Base-by-base conservation (phyloP, 495 filamentous ascomycete genomes). In the Hypoxylon fragiforme region DNA sequence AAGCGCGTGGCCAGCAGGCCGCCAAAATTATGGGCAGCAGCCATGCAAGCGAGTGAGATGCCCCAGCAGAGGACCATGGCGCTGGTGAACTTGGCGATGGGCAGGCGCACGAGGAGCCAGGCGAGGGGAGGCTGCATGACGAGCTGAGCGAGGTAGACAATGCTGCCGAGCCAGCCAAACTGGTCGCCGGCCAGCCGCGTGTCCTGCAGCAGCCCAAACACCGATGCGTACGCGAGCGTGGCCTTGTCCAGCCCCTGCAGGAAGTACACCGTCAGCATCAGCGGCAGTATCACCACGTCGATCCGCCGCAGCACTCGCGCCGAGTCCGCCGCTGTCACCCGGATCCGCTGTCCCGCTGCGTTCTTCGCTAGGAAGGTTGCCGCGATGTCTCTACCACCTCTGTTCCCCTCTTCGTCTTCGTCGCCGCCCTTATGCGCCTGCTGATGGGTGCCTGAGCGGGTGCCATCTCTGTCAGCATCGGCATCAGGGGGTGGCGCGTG, bases 231-330 rank as follows among this genome's bases (percentile, higher is more conserved):
- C 4, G 67, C 65, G 0, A 76, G 64, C 11, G 68, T 68, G 2
- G 70, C 63, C 59, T 76, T 76, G 60, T 76, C 73, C 14, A 74
- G 56, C 4, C 50, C 61, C 52, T 76, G 73, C 11, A 76, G 64
- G 52, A 62, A 74, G 61, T 77, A 77, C 12, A 72, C 67, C 18
- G 62, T 53, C 26, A 73, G 50, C 34, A 77, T 63, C 48, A 76
- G 48, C 3, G 73, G 69, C 14, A 75, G 60, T 43, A 75, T 71
- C 20, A 57, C 55, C 8, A 62, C 26, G 52, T 77, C 73, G 56
- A 74, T 73, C 13, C 58, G 58, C 1, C 52, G 58, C 20, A 62
- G 43, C 15, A 62, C 52, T 9, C 58, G 58, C 43, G 58, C 51
- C 14, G 58, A 62, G 7, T 62, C 52, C 1, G 30, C 58, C 1